Evolutionary conservation across 176 grass and related monocot species (phyloP).

Genomic region (Tillandsia leiboldiana): DNA sequence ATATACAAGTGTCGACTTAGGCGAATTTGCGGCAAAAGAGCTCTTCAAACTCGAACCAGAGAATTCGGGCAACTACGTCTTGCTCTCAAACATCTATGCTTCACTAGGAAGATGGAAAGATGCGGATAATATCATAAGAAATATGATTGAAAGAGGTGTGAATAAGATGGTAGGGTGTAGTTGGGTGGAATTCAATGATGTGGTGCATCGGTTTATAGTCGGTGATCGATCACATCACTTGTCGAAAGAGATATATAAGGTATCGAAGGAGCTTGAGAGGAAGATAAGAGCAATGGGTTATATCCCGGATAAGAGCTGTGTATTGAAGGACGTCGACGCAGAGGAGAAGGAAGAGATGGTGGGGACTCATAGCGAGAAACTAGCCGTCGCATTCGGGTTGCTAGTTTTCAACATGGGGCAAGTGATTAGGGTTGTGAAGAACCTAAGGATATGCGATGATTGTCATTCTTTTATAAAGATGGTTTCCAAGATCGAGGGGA

Average conservation of each 20-base stretch:
- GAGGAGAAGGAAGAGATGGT: constrained; percentile 10
- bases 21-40: constrained; percentile 10
- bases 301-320: background rate
- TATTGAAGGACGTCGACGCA: background rate
- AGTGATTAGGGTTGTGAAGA: constrained; percentile 10
- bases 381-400: background rate
- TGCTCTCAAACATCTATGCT: constrained; percentile 23
- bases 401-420: background rate
- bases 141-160: background rate
- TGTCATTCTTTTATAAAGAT: constrained; percentile 5
- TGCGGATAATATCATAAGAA: constrained; percentile 4
- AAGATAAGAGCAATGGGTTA: constrained; percentile 2
- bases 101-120: constrained; percentile 10
- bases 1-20: constrained; percentile 1
- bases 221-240: constrained; percentile 11
- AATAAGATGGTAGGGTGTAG: constrained; percentile 13
- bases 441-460: constrained; percentile 13
- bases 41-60: constrained; percentile 15
- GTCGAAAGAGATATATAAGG: constrained; percentile 3
- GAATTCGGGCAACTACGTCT: constrained; percentile 19
- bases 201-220: constrained; percentile 5
- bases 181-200: constrained; percentile 9
- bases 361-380: constrained; percentile 2
- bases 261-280: background rate
- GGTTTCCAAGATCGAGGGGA: constrained; percentile 1